Evolutionary conservation across 805 yeast genomes (phyloP).

Genomic region (Wickerhamomyces alni): DNA sequence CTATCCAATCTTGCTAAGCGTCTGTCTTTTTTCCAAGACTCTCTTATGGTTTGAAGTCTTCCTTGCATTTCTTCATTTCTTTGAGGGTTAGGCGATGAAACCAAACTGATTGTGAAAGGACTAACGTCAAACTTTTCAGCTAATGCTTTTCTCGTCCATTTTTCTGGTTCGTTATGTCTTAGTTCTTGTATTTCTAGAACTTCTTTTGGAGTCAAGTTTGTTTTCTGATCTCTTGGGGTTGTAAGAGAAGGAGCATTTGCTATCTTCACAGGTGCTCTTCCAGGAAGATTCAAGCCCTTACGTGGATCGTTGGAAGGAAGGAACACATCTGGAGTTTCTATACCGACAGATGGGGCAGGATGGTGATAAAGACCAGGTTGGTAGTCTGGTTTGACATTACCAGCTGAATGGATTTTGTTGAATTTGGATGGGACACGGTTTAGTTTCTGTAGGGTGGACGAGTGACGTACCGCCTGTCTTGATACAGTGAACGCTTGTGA

Average conservation of each 20-base stretch:
- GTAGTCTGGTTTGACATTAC: conserved; percentile 47
- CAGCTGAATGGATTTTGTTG: conserved; percentile 59
- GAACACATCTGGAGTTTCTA: conserved; percentile 61
- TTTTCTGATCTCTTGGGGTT: conserved; percentile 33
- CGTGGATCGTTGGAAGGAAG: conserved; percentile 60
- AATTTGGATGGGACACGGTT: conserved; percentile 45
- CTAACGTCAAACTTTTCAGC: conserved; percentile 55
- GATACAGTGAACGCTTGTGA: neutral
- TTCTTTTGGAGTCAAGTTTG: conserved; percentile 52
- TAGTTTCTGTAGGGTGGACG: conserved; percentile 5
- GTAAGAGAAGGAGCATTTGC: conserved; percentile 34
- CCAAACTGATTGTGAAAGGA: conserved; percentile 46
- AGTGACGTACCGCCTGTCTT: neutral
- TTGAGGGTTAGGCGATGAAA: conserved; percentile 37
- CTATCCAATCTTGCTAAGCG: conserved; percentile 49
- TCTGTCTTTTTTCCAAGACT: conserved; percentile 44
- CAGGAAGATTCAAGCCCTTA: conserved; percentile 28
- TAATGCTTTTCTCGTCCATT: conserved; percentile 56
- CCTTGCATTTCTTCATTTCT: conserved; percentile 39
- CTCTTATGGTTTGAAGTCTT: conserved; percentile 39
- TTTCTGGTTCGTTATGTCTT: conserved; percentile 51
- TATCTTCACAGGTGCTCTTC: conserved; percentile 19
- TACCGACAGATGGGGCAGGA: conserved; percentile 59
- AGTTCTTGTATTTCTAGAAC: conserved; percentile 51
- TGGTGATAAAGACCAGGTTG: conserved; percentile 52